Base-by-base conservation (phyloP, 169 alveolate genomes). In the Cryptosporidium sp. region DNA sequence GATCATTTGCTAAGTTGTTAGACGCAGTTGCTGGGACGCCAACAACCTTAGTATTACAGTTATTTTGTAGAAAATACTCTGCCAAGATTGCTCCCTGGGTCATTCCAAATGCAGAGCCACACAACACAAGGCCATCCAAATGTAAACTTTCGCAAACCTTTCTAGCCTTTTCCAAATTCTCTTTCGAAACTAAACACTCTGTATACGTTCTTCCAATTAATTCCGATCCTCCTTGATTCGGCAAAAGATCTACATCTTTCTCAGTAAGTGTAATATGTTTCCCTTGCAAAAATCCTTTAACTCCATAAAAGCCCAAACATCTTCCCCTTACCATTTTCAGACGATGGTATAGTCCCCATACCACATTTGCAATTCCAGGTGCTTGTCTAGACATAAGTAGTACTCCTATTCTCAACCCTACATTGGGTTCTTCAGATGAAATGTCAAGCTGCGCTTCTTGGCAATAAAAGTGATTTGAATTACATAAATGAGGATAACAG, bases 171-270 rank as follows among this genome's bases (percentile, higher is more conserved):
- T 71, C 91, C 48, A 92, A 75, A 92, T 95, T 92, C 12, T 91
- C 93, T 35, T 91, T 93, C 39, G 95, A 92, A 75, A 94, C 96
- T 58, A 95, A 51, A 80, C 89, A 80, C 60, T 86, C 92, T n/a
- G 94, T 85, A 75, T 80, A 80, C 14, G 97, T 93, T 89, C 97
- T 85, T 42, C 98, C 98, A 26, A 97, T 94, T 70, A 97, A 93
- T 85, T 97, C 99, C 61, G 95, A 94, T 33, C 99, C 99, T 48
- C 99, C 99, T 75, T 96, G 98, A 91, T 98, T 98, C 61, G 95
- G 92, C 92, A 95, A 96, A 61, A 93, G 93, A 48, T 95, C 95
- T 31, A 98, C 94, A 68, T 97, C 97, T 42, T 95, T 95, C 37
- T 93, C 96, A 18, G 96, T 93, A 58, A 98, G 92, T 75, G 94